Evolutionary conservation across 352 stramenopile species (phyloP).

Genomic region (Phytophthora chlamydospora): DNA sequence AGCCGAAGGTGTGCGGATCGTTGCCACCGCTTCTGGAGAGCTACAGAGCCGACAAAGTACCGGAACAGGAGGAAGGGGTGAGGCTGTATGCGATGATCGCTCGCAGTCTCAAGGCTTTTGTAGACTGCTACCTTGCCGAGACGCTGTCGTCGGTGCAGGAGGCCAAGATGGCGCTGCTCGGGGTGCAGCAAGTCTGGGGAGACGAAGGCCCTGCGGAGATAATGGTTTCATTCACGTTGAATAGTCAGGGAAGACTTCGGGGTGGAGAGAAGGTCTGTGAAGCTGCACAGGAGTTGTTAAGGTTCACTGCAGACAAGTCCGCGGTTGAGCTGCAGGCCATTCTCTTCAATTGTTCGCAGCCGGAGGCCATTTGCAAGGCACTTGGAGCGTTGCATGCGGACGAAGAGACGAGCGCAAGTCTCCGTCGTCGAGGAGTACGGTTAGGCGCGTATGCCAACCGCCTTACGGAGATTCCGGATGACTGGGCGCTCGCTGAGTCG

Average conservation of each 20-base stretch:
- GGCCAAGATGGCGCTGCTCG: slow-evolving; percentile 81
- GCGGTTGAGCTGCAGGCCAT: slow-evolving; percentile 57
- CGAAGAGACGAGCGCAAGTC: slow-evolving; percentile 10
- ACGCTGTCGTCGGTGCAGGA: slow-evolving; percentile 90
- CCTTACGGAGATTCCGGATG: slow-evolving; percentile 76
- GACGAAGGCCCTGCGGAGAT: slow-evolving; percentile 40
- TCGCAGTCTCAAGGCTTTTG: slow-evolving; percentile 61
- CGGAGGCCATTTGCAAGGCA: slow-evolving; percentile 84
- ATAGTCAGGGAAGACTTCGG: slow-evolving; percentile 63
- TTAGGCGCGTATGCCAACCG: slow-evolving; percentile 91
- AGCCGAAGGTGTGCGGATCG: slow-evolving; percentile 62
- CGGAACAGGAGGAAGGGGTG: slow-evolving; percentile 70
- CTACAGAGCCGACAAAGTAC: slow-evolving; percentile 87
- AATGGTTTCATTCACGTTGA: slow-evolving; percentile 88
- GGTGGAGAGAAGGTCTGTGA: slow-evolving; percentile 69
- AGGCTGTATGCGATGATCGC: slow-evolving; percentile 73
- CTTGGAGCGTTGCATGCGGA: slow-evolving; percentile 56
- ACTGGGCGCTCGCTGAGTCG: slow-evolving; percentile 80
- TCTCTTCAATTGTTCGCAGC: slow-evolving; percentile 92
- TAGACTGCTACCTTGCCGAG: slow-evolving; percentile 88
- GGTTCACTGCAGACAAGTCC: slow-evolving; percentile 29
- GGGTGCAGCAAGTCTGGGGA: slow-evolving; percentile 43
- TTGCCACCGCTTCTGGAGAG: slow-evolving; percentile 88
- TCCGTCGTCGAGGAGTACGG: slow-evolving; percentile 29
- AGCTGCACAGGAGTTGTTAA: slow-evolving; percentile 46